Evolutionary conservation across 2,329 filamentous ascomycete species (phyloP), one percentile per base, ranked within the genome.

Genomic region (Periconia sp.): DNA sequence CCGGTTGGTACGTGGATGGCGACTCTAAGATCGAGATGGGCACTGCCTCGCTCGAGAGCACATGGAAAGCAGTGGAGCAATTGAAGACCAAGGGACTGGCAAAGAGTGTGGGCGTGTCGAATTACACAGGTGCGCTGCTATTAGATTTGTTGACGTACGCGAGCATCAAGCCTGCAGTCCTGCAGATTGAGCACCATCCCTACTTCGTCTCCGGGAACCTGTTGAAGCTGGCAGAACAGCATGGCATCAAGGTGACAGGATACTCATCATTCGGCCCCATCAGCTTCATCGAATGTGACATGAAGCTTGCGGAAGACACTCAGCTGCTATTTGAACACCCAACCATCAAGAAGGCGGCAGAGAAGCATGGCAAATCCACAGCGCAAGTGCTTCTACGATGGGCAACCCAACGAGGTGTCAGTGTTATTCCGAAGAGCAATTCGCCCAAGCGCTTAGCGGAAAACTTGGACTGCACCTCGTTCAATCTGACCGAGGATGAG

Each of bases 341-440:
- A 77, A 86, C 68, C 84, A 88, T 80, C 77, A 87, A 69, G 78
- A 84, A 63, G 85, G 86, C 46, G 52, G 87, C 87, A 19, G 74
- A 81, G 54, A 78, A 81, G 54, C 79, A 84, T 10, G 78, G 83
- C 11, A 81, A 87, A 39, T 84, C 85, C 7, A 79, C 89, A 5
- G 87, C 88, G 12, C 90, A 96, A 79, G 79, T 96, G 16, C 78
- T 96, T 52, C 80, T 96, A 57, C 80, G 90, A 64, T 96, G 91
- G 91, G 83, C 89, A 28, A 95, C 89, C n/a, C 91, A 96, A 80
- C 58, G 65, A 15, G 66, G 66, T 13, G 43, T 68, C 5, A 57
- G 59, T n/a, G 66, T 70, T 22, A 70, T 70, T 38, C 67, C 67
- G 28, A 70, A 70, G 58, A 66, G 62, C 37, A 66, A 59, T 46